Evolutionary conservation across 768 basidiomycete genomes (phyloP).

Genomic region (Macrolepiota fuliginosa): DNA sequence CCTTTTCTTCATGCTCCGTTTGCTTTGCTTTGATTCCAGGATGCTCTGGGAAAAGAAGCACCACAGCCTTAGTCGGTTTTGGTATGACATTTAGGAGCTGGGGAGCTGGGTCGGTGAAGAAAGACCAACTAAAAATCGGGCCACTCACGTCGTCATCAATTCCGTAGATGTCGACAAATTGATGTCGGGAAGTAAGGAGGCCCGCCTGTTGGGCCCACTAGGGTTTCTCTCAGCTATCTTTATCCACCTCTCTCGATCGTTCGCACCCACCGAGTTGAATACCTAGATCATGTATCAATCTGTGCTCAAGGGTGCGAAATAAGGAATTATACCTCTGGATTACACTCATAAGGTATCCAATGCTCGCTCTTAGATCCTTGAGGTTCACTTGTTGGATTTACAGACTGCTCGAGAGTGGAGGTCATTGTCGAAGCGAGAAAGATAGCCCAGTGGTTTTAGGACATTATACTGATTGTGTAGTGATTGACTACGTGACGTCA

Average conservation of each 20-base stretch:
- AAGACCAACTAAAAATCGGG: too few species aligned
- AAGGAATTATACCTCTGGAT: constrained; percentile 39
- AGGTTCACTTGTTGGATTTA: not conserved
- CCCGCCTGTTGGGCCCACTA: constrained; percentile 76
- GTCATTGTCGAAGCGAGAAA: not conserved
- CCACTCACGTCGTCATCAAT: constrained; percentile 59
- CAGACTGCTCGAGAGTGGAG: not conserved
- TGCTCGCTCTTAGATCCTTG: constrained; percentile 16
- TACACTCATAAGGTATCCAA: constrained; percentile 84
- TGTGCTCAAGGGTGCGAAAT: not conserved
- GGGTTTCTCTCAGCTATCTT: not conserved
- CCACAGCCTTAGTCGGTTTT: constrained; percentile 75
- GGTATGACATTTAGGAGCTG: constrained; percentile 73
- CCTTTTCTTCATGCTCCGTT: constrained; percentile 56
- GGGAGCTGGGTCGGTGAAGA: not conserved
- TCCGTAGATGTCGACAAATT: constrained; percentile 73
- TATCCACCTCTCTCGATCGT: not conserved
- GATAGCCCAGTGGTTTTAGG: not conserved
- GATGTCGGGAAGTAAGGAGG: constrained; percentile 42
- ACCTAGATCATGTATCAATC: constrained; percentile 30
- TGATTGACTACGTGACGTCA: not conserved
- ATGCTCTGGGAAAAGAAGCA: constrained; percentile 79
- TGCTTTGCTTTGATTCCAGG: constrained; percentile 46
- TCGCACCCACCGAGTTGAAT: constrained; percentile 40
- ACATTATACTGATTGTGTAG: not conserved